Base-by-base conservation (phyloP, 2,329 filamentous ascomycete genomes). In the Lachnellula suecica region DNA sequence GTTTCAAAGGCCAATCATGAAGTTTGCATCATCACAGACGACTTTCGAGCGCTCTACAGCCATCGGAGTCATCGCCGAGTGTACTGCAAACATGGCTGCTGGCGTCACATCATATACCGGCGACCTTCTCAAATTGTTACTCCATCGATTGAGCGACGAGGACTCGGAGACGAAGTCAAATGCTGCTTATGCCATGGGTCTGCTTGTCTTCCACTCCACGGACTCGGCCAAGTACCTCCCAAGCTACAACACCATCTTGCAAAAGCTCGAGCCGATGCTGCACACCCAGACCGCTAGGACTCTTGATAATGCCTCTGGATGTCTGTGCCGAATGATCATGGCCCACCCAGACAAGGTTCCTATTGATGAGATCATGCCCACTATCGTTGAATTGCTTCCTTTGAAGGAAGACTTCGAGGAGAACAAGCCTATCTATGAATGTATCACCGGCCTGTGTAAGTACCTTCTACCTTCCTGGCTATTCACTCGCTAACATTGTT, bases 351-450 rank as follows among this genome's bases (percentile, higher is more conserved):
- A 93, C 62, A 83, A 82, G 61, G 85, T 95, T 9, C 91, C 93
- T 17, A 80, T 96, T 48, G 74, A 80, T 35, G 85, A 96, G 54
- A 89, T 96, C 19, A 81, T 99, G 1, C 92, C 93, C 23, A 84
- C 84, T 1, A 74, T 97, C 24, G 81, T 95, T 51, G 81, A 82
- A 56, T 81, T 92, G 24, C 81, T 97, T 34, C 94, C 94, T 9
- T 79, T 97, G 57, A 89, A 89, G 71, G 92, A 96, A 68, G 94
- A 97, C 71, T 97, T 83, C 64, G 91, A 97, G 72, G 94, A 97
- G 82, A 97, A 99, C 74, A 89, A 90, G 65, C 91, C 94, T 8
- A 85, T 97, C 54, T 99, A 88, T 74, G 82, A 88, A 70, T 95
- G 92, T 83, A 87, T 99, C 65, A 87, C 89, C 71, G 85, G 88